Evolutionary conservation across 768 basidiomycete genomes (phyloP), one percentile per base, ranked within the genome.

Genomic region (Kwoniella heveanensis): DNA sequence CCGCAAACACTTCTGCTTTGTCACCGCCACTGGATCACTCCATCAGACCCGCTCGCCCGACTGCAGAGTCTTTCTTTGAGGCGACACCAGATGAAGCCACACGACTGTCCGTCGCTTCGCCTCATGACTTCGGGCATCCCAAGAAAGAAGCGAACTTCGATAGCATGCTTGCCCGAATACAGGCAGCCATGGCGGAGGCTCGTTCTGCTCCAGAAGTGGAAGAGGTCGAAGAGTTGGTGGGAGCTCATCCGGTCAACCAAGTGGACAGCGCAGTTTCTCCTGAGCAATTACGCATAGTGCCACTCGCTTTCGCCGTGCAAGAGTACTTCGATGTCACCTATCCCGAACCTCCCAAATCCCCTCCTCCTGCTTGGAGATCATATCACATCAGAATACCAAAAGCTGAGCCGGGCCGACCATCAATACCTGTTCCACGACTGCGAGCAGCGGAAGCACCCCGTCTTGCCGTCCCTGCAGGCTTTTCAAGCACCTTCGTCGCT

Each of bases 291-390:
- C n/a, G n/a, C n/a, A n/a, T n/a, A n/a, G n/a, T n/a, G n/a, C n/a
- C n/a, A n/a, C n/a, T n/a, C 13, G 44, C 53, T 48, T 3, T 53
- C 51, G 29, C 29, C 21, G 48, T 53, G 9, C 49, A 51, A 52
- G 55, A 64, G 12, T 71, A 71, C 57, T 75, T 79, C 62, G 67
- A 74, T 2, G 67, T 72, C 1, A 77, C 77, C n/a, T 66, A 72
- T 25, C 58, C 62, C 9, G 63, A 72, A 2, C 69, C 73, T 4
- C 78, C 80, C 1, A 51, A 48, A 21, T 78, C 78, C 8, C 80
- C 80, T 8, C 72, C 78, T 1, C 79, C 80, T 0, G 81, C 77
- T 0, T 82, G 81, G 81, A 73, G 79, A 25, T 71, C 68, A 7
- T 80, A 72, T 67, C 32, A 68, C 1, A 70, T 81, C 48, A 70